phyloP scores from a whole-genome alignment of 202 grass and related monocot species.

The Alloteropsis angusta region DNA sequence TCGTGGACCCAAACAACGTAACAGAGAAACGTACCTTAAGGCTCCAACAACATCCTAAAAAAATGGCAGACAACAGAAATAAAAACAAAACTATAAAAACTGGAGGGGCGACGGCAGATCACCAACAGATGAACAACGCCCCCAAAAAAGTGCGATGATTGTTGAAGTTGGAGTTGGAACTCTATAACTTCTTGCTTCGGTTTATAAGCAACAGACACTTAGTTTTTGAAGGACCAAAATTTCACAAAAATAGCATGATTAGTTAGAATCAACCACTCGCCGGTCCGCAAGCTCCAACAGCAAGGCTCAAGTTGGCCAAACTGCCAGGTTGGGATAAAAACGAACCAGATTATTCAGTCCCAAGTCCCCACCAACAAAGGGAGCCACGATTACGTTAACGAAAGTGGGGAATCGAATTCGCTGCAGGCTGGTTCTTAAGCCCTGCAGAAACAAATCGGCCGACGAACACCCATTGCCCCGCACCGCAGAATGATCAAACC shows the following conservation, averaged over 20 bases:
- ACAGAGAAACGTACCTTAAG: neutral
- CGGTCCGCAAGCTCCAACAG: neutral
- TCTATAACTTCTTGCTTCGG: neutral
- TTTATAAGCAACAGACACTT: neutral
- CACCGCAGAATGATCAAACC: neutral
- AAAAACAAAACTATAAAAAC: constrained; percentile 4
- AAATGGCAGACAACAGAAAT: neutral
- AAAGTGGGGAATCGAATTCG: neutral
- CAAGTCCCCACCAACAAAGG: neutral
- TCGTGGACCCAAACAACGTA: neutral
- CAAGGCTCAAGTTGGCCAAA: neutral
- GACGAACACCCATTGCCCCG: neutral
- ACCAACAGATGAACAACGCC: constrained; percentile 8
- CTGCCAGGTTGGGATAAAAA: neutral
- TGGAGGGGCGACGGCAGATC: neutral
- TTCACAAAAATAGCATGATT: too few species aligned
- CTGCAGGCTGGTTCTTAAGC: neutral
- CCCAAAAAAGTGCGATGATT: neutral
- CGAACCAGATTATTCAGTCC: neutral
- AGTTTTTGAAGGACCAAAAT: neutral
- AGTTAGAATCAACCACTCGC: neutral
- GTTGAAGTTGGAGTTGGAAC: neutral
- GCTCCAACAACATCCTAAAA: constrained; percentile 6
- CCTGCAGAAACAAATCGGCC: neutral
- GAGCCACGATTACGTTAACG: neutral